Evolutionary conservation across 306 rosid species (phyloP), one percentile per base, ranked within the genome.

Genomic region (Citrullus colocynthis): DNA sequence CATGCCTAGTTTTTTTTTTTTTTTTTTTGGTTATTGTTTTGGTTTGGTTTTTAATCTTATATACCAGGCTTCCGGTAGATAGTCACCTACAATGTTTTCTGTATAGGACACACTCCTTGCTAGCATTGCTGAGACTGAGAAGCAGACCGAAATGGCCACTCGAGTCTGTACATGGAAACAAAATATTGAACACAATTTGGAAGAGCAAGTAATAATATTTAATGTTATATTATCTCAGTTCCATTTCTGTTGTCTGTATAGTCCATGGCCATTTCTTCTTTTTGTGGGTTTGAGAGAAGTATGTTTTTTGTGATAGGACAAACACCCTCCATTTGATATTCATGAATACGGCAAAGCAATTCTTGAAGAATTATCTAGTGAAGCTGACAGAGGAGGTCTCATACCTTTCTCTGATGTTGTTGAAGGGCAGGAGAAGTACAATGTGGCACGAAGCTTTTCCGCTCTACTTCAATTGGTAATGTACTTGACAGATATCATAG

Each of bases 101-200:
- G 10, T 75, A 52, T 71, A 92, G 99, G 91, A 92, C 49, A 81
- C 96, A 82, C 90, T 95, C 76, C 93, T 95, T 49, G 97, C 97
- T 77, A 92, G 87, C 89, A 91, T 95, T 73, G 91, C 96, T 44
- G 88, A 95, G 86, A 85, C 84, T 4, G 99, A 95, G 92, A 89
- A 88, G 82, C 99, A 91, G 79, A 89, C 93, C 48, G 97, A 88
- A 87, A 85, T 92, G 84, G 97, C 93, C 76, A 74, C 91, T 72
- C 90, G 93, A 83, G 96, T 95, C 78, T 89, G 96, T 32, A 85
- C 91, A 37, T 92, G 99, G 97, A 95, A 92, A 84, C 97, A 92
- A 71, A 92, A 86, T 80, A 87, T 95, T 81, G 99, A 95, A 87
- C 84, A 86, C 78, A 83, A 88, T 67, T 77, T 95, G 83, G 97